phyloP scores from a whole-genome alignment of 2,329 filamentous ascomycete species.

The Blastomyces gilchristii region DNA sequence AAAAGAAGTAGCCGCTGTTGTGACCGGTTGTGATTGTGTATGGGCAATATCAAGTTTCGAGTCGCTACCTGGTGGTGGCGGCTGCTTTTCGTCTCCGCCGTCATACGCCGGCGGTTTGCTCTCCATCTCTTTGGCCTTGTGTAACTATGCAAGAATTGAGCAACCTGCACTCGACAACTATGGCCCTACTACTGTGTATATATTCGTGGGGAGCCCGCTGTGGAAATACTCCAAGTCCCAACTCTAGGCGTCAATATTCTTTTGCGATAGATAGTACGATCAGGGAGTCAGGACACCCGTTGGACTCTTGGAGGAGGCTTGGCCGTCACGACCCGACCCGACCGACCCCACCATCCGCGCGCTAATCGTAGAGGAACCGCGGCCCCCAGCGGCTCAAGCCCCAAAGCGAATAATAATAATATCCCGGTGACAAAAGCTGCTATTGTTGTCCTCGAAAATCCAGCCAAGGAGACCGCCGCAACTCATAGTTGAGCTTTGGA shows the following conservation, averaged over 20 bases:
- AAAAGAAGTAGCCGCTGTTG: neutral
- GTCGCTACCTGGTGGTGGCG: too few species aligned
- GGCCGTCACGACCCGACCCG: neutral
- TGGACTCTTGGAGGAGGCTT: neutral
- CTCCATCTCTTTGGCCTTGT: neutral
- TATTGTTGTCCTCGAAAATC: too few species aligned
- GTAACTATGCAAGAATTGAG: neutral
- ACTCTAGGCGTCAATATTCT: neutral
- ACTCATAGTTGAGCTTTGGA: too few species aligned
- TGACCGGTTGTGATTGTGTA: neutral
- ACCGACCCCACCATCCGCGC: neutral
- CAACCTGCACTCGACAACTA: neutral
- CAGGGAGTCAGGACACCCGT: too few species aligned
- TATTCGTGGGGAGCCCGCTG: neutral
- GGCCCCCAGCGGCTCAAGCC: neutral
- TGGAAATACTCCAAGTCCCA: neutral
- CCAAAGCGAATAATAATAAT: too few species aligned
- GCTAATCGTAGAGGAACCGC: too few species aligned
- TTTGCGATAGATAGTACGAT: neutral
- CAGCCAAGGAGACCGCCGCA: too few species aligned
- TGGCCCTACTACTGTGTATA: neutral
- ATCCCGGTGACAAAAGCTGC: too few species aligned
- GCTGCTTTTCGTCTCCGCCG: neutral
- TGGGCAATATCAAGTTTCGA: neutral
- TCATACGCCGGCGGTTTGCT: neutral